Evolutionary conservation across 768 basidiomycete genomes (phyloP).

Genomic region (Macrocybe gigantea): DNA sequence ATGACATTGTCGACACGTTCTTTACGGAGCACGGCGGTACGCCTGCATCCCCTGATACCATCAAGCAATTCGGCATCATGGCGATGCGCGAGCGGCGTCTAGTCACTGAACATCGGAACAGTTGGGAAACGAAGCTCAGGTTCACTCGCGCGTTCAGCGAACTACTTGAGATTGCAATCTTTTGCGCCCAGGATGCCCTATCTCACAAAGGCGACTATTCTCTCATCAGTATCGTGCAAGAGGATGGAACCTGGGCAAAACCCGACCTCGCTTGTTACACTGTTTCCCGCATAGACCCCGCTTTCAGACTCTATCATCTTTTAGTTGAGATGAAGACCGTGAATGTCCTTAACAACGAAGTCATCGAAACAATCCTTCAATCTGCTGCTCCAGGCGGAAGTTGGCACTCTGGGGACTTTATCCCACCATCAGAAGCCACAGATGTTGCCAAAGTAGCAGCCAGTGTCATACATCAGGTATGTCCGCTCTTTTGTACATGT

Average conservation of each 20-base stretch:
- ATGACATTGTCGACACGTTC: not conserved
- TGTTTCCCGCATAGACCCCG: not conserved
- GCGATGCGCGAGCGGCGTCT: no score
- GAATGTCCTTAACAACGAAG: not conserved
- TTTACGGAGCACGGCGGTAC: not conserved
- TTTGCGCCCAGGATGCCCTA: no score
- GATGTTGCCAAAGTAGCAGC: not conserved
- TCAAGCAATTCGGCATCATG: no score
- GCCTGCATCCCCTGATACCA: not conserved
- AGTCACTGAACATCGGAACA: no score
- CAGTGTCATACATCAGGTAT: not conserved
- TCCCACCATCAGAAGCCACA: not conserved
- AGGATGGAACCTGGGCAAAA: conserved; percentile 1
- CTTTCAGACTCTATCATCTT: not conserved
- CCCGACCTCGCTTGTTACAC: not conserved
- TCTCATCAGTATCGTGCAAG: not conserved
- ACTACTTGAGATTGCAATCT: no score
- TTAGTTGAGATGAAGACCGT: not conserved
- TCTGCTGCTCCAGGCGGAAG: not conserved
- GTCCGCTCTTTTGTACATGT: not conserved
- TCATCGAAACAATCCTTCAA: conserved; percentile 1
- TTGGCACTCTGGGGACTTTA: not conserved
- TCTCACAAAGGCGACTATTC: no score
- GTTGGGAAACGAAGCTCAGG: no score
- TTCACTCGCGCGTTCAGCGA: no score